Base-by-base conservation (phyloP, 257 asterid species). In the Striga asiatica region DNA sequence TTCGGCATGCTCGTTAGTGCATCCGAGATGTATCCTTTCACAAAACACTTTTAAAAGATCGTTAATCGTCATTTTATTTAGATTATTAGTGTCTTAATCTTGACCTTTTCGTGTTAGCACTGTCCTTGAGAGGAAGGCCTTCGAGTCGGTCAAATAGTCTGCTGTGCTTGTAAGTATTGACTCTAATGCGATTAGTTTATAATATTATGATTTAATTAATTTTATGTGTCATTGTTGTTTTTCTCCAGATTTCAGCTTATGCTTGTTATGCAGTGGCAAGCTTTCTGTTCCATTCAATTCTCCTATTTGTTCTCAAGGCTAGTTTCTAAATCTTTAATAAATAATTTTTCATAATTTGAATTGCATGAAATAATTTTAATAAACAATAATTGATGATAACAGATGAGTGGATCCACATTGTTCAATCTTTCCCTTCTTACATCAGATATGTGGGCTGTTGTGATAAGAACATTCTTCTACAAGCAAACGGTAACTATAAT, bases 371-470 rank as follows among this genome's bases (percentile, higher is more conserved):
- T 11, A 11, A 9, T n/a, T n/a, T n/a, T n/a, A n/a, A n/a, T n/a
- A n/a, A n/a, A n/a, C n/a, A n/a, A n/a, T n/a, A n/a, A n/a, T n/a
- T n/a, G n/a, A n/a, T 51, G 24, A 45, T 1, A 20, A 35, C 82
- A 88, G 96, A 74, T 67, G 74, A 71, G 89, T 55, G 96, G 96
- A 59, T 66, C 96, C 22, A 80, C 96, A 10, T 53, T 88, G 60
- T 78, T 82, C 71, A 84, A 77, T 71, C 89, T 88, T 20, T 88
- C 96, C 11, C 70, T 88, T 47, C 78, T 88, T 7, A 88, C 96
- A 56, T 80, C 95, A 5, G 88, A 80, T 67, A 75, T 88, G 84
- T 88, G 94, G 93, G 95, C 93, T 22, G 93, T 81, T 65, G 73
- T 66, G 23, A 37, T 84, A 17, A 73, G 83, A 56, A 70, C 77